These are phyloP conservation scores for Recurvomyces mirabilis DNA, from an alignment of 495 filamentous ascomycete genomes.

Conservation along the genomic window DNA sequence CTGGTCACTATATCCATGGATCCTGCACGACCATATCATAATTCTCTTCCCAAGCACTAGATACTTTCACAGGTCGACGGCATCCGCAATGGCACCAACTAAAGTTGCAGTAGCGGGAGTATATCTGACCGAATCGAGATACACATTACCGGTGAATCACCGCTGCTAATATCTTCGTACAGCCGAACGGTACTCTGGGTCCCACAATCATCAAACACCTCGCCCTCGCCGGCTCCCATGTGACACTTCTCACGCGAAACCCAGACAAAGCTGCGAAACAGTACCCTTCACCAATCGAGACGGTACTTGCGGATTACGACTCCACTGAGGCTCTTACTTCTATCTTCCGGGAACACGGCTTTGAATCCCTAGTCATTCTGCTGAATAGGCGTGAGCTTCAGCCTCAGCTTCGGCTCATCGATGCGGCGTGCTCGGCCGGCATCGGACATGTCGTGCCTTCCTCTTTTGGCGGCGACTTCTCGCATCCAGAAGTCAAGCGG, in stretches of 20 bases:
- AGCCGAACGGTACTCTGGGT: constrained; percentile 48
- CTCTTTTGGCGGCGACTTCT: constrained; percentile 47
- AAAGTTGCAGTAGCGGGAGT: constrained; percentile 37
- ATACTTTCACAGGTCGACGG: no score
- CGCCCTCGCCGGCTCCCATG: constrained; percentile 42
- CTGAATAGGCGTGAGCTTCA: constrained; percentile 31
- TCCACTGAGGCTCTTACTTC: constrained; percentile 23
- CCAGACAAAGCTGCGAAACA: constrained; percentile 29
- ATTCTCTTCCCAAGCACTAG: no score
- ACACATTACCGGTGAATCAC: no score
- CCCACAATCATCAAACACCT: constrained; percentile 44
- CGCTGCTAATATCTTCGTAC: no score
- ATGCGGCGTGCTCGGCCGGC: constrained; percentile 47
- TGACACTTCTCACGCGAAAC: constrained; percentile 46
- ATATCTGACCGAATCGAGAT: no score
- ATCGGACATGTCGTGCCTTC: constrained; percentile 54
- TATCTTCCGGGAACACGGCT: constrained; percentile 31
- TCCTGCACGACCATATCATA: no score
- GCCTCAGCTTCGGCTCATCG: constrained; percentile 41
- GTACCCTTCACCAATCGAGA: constrained; percentile 27
- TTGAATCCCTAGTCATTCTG: constrained; percentile 50
- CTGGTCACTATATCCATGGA: no score
- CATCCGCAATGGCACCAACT: background rate
- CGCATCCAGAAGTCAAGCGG: constrained; percentile 28
- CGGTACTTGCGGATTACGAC: background rate